Percentiles rank a stretch among this genome's conserved stretches.
Evolutionary conservation across 2,329 filamentous ascomycete species (phyloP).

Genomic region (Rachicladosporium sp.): DNA sequence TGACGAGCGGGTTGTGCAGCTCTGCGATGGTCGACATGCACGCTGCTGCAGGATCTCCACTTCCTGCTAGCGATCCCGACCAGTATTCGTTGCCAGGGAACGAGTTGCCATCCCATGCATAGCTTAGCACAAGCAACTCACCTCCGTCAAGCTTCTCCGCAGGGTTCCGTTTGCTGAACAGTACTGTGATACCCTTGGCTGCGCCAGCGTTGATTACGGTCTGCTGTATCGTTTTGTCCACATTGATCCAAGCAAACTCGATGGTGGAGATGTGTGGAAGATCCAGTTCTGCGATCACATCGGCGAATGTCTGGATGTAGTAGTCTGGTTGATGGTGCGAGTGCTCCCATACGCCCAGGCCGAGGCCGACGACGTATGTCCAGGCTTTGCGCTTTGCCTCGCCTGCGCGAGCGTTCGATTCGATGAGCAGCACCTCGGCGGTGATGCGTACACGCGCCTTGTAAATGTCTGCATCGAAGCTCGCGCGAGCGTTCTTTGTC

Average conservation of each 20-base stretch:
- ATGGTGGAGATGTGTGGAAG: slow-evolving; percentile 13
- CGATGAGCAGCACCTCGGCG: slow-evolving; percentile 19
- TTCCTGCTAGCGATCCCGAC: slow-evolving; percentile 14
- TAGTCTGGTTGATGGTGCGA: slow-evolving; percentile 10
- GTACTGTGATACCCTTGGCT: slow-evolving; percentile 11
- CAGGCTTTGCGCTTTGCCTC: slow-evolving; percentile 13
- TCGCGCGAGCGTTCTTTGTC: slow-evolving; percentile 1
- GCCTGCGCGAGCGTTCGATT: slow-evolving; percentile 15
- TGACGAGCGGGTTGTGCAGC: slow-evolving; percentile 22
- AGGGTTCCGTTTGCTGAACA: slow-evolving; percentile 19
- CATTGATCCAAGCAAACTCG: slow-evolving; percentile 20
- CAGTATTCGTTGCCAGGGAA: slow-evolving; percentile 26
- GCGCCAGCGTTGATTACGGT: slow-evolving; percentile 6
- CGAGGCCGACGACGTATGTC: slow-evolving; percentile 21
- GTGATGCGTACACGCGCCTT: slow-evolving; percentile 19
- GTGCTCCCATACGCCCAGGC: slow-evolving; percentile 23
- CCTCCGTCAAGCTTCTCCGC: slow-evolving; percentile 16
- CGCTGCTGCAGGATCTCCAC: slow-evolving; percentile 23
- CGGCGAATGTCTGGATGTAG: slow-evolving; percentile 17
- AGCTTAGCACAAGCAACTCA: slow-evolving; percentile 19
- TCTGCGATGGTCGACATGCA: slow-evolving; percentile 23
- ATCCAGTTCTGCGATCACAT: slow-evolving; percentile 10
- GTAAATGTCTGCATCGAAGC: slow-evolving; percentile 15
- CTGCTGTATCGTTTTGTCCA: slow-evolving; percentile 4
- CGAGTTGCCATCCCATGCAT: slow-evolving; percentile 25